Evolutionary conservation across 2,329 filamentous ascomycete genomes (phyloP).

Genomic region (Cladosporium sp.): DNA sequence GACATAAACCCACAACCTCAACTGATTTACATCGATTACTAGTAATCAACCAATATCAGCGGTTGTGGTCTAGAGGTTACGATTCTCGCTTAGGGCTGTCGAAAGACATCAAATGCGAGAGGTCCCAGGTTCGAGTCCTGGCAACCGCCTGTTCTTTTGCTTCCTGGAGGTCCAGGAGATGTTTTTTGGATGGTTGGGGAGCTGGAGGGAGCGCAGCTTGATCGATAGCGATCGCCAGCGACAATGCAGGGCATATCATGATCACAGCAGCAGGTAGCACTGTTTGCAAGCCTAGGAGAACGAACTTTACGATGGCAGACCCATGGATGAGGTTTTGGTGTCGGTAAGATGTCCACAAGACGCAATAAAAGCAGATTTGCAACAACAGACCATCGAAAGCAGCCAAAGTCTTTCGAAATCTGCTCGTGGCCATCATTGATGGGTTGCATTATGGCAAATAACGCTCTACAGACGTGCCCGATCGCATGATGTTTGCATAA

Average conservation of each 20-base stretch:
- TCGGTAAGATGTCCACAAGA: background rate
- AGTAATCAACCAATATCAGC: background rate
- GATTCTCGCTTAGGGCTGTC: slow-evolving; percentile 20
- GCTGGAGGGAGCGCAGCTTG: background rate
- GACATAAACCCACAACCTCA: background rate
- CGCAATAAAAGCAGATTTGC: background rate
- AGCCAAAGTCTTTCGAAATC: background rate
- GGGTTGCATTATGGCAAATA: background rate
- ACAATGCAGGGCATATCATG: background rate
- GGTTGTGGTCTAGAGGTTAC: slow-evolving; percentile 19
- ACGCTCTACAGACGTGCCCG: background rate
- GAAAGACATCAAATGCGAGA: slow-evolving; percentile 8
- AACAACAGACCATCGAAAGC: background rate
- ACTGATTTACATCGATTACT: background rate
- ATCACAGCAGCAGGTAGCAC: background rate
- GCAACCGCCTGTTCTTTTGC: slow-evolving; percentile 15
- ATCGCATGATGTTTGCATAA: background rate
- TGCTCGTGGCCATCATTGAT: background rate
- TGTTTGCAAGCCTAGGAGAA: background rate
- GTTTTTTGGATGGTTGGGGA: background rate
- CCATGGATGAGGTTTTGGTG: background rate
- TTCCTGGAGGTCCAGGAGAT: background rate
- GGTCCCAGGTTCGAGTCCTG: slow-evolving; percentile 20
- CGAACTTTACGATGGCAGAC: background rate
- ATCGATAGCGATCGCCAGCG: background rate